Evolutionary conservation across 108 stramenopile genomes (phyloP).

Genomic region (Nitzschia sp.): DNA sequence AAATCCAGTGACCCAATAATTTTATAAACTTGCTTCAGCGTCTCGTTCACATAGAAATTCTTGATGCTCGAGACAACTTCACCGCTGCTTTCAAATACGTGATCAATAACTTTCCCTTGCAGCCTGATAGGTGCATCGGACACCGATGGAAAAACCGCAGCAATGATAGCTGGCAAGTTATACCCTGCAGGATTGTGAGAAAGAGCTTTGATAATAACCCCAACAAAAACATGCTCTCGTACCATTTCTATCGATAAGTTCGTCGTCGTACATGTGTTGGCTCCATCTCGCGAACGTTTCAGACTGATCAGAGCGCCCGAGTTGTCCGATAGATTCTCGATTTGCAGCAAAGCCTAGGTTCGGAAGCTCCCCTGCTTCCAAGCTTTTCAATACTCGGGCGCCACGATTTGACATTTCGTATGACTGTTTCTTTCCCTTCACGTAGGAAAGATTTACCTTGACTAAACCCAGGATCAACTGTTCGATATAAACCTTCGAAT

Average conservation of each 20-base stretch:
- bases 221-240: constrained; percentile 6
- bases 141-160: constrained; percentile 63
- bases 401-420: constrained; percentile 46
- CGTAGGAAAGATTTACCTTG: constrained; percentile 75
- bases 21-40: constrained; percentile 90
- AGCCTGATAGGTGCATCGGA: constrained; percentile 84
- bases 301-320: constrained; percentile 29
- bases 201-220: not conserved
- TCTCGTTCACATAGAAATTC: constrained; percentile 77
- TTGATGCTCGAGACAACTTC: constrained; percentile 68
- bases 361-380: constrained; percentile 25
- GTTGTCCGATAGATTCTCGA: not conserved
- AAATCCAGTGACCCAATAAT: constrained; percentile 93
- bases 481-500: constrained; percentile 68
- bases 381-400: constrained; percentile 16
- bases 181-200: constrained; percentile 3
- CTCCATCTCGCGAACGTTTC: constrained; percentile 50
- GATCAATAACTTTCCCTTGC: constrained; percentile 76
- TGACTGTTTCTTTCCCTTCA: constrained; percentile 60
- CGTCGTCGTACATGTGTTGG: constrained; percentile 51
- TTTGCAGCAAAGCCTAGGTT: constrained; percentile 22
- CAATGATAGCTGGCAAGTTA: constrained; percentile 36
- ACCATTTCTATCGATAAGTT: constrained; percentile 33
- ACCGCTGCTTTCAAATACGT: constrained; percentile 58
- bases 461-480: constrained; percentile 69